A percentile compares a stretch with the other conserved stretches of the same genome.
phyloP scores from a whole-genome alignment of 106 monocot species.

The Hemerocallis citrina region DNA sequence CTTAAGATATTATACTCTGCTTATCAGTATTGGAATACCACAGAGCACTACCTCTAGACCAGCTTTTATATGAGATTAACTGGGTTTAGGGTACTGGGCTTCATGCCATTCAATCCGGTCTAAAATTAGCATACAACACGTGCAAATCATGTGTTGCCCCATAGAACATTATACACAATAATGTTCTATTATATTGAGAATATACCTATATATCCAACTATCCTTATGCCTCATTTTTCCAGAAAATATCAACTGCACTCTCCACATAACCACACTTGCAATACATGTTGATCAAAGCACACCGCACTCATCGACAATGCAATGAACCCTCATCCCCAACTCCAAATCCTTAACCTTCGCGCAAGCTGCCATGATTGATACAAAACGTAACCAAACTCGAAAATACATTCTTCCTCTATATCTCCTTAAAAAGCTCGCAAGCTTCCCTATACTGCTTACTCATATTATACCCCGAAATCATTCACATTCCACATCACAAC shows the following conservation, averaged over 20 bases:
- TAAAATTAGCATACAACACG: too few relatives aligned
- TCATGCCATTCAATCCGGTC: too few relatives aligned
- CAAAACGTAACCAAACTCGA: constrained; percentile 22
- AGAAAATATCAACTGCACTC: constrained; percentile 28
- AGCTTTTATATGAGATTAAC: too few relatives aligned
- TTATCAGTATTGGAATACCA: too few relatives aligned
- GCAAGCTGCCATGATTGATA: constrained; percentile 42
- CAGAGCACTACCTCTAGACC: too few relatives aligned
- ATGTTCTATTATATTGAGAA: too few relatives aligned
- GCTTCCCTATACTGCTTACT: constrained; percentile 20
- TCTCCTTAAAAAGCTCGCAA: constrained; percentile 24
- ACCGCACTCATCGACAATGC: not conserved
- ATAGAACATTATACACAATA: too few relatives aligned
- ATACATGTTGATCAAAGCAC: constrained; percentile 62
- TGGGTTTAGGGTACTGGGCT: too few relatives aligned
- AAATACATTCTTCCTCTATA: constrained; percentile 14
- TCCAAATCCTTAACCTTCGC: constrained; percentile 28
- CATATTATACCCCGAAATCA: constrained; percentile 45
- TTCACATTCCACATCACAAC: constrained; percentile 35
- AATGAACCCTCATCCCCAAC: constrained; percentile 28
- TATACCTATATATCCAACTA: too few relatives aligned
- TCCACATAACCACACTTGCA: constrained; percentile 52
- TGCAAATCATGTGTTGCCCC: too few relatives aligned
- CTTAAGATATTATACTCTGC: too few relatives aligned
- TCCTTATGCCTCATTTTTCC: not conserved